phyloP scores from a whole-genome alignment of 2,329 filamentous ascomycete genomes.

The Colletotrichum siamense region DNA sequence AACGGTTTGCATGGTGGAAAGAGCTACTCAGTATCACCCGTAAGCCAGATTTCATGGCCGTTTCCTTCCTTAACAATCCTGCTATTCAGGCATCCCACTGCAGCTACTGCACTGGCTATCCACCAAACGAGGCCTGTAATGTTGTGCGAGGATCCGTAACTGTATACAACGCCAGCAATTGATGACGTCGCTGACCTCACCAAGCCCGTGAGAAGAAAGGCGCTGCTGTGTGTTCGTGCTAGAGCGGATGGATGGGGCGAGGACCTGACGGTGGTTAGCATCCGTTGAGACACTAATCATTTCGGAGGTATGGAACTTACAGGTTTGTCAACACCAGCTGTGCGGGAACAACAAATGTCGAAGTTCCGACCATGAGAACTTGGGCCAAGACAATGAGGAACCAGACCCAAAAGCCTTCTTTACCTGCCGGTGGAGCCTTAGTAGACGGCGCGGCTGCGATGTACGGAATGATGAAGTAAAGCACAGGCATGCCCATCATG shows the following conservation, averaged over 20 bases:
- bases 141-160: slow-evolving; percentile 3
- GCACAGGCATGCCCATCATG: not conserved
- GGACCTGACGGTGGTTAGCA: not conserved
- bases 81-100: not conserved
- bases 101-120: slow-evolving; percentile 1
- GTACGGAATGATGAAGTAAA: slow-evolving; percentile 1
- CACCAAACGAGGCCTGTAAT: slow-evolving; percentile 5
- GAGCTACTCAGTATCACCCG: not conserved
- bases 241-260: slow-evolving; percentile 8
- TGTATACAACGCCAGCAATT: not conserved
- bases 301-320: not conserved
- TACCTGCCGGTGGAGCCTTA: not conserved
- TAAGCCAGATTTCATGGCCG: slow-evolving; percentile 9
- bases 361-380: slow-evolving; percentile 1
- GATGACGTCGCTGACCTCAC: not conserved
- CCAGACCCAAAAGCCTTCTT: not conserved
- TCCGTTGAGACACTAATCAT: no score
- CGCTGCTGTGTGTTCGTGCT: slow-evolving; percentile 4
- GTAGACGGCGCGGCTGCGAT: slow-evolving; percentile 1
- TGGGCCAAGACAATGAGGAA: not conserved
- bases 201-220: slow-evolving; percentile 3
- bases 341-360: slow-evolving; percentile 6
- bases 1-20: not conserved
- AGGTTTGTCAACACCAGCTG: slow-evolving; percentile 6
- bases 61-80: slow-evolving; percentile 5